Conservation (phyloP, 441 rosid species). For the Arabidopsis lyrata region DNA sequence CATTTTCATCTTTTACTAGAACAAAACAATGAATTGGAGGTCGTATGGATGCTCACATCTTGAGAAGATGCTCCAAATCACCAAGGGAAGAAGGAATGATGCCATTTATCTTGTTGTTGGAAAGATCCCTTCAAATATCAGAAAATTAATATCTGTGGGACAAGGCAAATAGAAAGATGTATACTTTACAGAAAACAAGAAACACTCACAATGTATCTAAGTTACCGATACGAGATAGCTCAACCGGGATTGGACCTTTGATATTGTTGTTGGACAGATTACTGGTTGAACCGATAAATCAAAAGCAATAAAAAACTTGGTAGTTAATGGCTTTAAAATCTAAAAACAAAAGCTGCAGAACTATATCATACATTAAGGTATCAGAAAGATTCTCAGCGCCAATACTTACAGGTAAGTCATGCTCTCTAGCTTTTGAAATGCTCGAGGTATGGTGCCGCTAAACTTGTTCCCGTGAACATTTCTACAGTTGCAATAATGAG, state of each 20-base stretch:
- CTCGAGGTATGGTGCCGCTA: conserved; percentile 77
- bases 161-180: conserved; percentile 8
- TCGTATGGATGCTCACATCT: conserved; percentile 65
- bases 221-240: conserved; percentile 92
- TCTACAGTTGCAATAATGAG: conserved; percentile 49
- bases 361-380: not conserved
- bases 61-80: conserved; percentile 92
- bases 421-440: conserved; percentile 83
- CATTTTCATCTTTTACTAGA: conserved; percentile 15
- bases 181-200: conserved; percentile 3
- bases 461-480: conserved; percentile 87
- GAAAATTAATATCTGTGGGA: conserved; percentile 1
- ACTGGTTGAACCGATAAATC: conserved; percentile 44
- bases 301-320: conserved; percentile 13
- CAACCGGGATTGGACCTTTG: conserved; percentile 78
- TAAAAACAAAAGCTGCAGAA: not conserved
- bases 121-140: conserved; percentile 69
- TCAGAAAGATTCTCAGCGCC: not conserved
- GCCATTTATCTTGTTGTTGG: conserved; percentile 80
- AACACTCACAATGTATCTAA: conserved; percentile 83
- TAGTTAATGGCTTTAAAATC: conserved; percentile 5
- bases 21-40: conserved; percentile 14
- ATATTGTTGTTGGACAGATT: conserved; percentile 84
- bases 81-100: conserved; percentile 90
- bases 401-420: conserved; percentile 86